A percentile compares a stretch with the other conserved stretches of the same genome.
Evolutionary conservation across 148 eudicot species (phyloP).

Genomic region (Drosera capensis): DNA sequence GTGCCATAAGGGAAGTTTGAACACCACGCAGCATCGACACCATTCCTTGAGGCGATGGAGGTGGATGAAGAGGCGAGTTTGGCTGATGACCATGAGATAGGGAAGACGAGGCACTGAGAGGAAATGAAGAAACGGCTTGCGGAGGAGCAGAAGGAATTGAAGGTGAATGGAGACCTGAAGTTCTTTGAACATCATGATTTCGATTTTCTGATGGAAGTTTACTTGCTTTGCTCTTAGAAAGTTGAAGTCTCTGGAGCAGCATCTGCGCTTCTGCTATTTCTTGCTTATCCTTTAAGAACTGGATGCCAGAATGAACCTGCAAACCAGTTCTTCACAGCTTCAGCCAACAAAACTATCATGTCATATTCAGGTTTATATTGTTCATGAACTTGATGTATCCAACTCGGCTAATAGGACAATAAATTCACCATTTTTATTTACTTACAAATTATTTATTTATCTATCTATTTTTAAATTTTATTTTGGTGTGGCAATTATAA

Average conservation of each 20-base stretch:
- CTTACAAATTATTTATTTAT: no score
- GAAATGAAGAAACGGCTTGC: not conserved
- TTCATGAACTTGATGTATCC: no score
- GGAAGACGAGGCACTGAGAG: not conserved
- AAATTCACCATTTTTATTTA: no score
- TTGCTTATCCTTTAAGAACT: constrained; percentile 6
- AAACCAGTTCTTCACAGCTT: no score
- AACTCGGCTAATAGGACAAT: no score
- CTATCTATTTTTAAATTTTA: no score
- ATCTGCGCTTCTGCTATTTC: constrained; percentile 10
- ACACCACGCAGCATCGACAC: not conserved
- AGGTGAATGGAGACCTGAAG: constrained; percentile 1
- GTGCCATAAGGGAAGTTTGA: not conserved
- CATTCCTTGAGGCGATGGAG: not conserved
- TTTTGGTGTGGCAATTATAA: no score
- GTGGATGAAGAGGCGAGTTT: not conserved
- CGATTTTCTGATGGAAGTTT: constrained; percentile 1
- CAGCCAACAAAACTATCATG: no score
- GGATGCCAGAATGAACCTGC: constrained; percentile 10
- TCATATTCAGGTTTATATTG: no score
- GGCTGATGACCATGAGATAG: not conserved
- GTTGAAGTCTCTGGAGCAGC: constrained; percentile 9
- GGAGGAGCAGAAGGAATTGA: not conserved
- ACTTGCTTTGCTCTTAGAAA: not conserved
- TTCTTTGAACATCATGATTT: constrained; percentile 2